Percentiles rank a stretch among this genome's conserved stretches.
Evolutionary conservation across 495 filamentous ascomycete species (phyloP).

Genomic region (Tuber umbilicatum): DNA sequence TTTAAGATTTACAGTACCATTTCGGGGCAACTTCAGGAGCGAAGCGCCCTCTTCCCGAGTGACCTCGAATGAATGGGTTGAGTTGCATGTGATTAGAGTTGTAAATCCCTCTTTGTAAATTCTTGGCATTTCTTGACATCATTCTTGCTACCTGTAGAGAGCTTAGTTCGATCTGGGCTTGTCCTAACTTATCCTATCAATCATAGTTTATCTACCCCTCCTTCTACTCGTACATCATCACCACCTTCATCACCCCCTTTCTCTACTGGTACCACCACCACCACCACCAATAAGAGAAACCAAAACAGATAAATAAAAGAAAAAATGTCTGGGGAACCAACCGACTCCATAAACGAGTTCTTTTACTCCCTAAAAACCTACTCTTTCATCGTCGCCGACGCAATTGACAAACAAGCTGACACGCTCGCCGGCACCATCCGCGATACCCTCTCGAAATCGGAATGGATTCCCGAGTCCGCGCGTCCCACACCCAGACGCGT

Average conservation of each 20-base stretch:
- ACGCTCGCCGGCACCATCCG: slow-evolving; percentile 56
- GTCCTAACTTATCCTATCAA: neutral
- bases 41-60: neutral
- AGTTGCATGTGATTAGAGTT: neutral
- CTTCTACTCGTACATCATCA: neutral
- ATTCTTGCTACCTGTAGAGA: neutral
- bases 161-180: neutral
- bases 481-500: slow-evolving; percentile 52
- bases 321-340: slow-evolving; percentile 23
- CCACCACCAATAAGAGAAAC: slow-evolving; percentile 2
- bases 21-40: neutral
- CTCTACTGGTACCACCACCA: neutral
- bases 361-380: slow-evolving; percentile 43
- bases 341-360: slow-evolving; percentile 22
- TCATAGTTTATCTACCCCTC: slow-evolving; percentile 2
- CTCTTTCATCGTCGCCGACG: slow-evolving; percentile 61
- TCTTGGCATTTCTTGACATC: slow-evolving; percentile 1
- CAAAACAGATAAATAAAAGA: neutral
- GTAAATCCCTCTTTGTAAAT: neutral
- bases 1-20: neutral
- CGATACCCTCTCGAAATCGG: slow-evolving; percentile 55
- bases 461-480: slow-evolving; percentile 64
- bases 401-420: slow-evolving; percentile 71
- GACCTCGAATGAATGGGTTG: neutral
- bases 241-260: neutral